phyloP scores from a whole-genome alignment of 257 asterid species.

The Scutellaria baicalensis region DNA sequence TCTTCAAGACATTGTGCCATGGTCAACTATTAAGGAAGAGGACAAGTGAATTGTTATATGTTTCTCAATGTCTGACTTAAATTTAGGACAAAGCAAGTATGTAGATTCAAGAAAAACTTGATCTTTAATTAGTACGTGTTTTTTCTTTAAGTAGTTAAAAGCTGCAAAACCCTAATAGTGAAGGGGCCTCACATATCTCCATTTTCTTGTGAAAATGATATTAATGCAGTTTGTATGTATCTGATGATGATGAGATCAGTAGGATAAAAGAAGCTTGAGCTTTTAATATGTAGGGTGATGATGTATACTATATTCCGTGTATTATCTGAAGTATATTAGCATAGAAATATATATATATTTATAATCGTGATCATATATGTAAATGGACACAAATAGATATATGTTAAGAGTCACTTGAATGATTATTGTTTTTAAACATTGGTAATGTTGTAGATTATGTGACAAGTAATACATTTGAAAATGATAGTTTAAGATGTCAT shows the following conservation, averaged over 20 bases:
- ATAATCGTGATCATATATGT: too few species aligned
- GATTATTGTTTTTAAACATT: too few species aligned
- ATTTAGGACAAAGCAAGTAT: not conserved
- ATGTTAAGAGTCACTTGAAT: too few species aligned
- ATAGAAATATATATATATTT: too few species aligned
- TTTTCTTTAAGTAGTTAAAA: not conserved
- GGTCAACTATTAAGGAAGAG: constrained; percentile 27
- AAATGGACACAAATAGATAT: too few species aligned
- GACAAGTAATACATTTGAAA: too few species aligned
- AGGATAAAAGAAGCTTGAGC: not conserved
- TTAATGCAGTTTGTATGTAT: too few species aligned
- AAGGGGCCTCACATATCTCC: not conserved
- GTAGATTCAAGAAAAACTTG: constrained; percentile 18
- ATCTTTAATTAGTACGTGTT: not conserved
- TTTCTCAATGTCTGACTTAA: not conserved
- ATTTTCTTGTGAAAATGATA: not conserved
- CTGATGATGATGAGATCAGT: not conserved
- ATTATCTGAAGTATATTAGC: too few species aligned
- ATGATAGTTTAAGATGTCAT: too few species aligned
- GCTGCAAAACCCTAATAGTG: constrained; percentile 25
- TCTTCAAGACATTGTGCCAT: constrained; percentile 52
- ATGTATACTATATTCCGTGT: too few species aligned
- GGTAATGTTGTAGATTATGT: too few species aligned
- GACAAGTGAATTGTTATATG: constrained; percentile 3
- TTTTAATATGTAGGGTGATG: too few species aligned